Evolutionary conservation across 805 yeast genomes (phyloP), one percentile per base, ranked within the genome.

Genomic region (Zygosaccharomyces bisporus): DNA sequence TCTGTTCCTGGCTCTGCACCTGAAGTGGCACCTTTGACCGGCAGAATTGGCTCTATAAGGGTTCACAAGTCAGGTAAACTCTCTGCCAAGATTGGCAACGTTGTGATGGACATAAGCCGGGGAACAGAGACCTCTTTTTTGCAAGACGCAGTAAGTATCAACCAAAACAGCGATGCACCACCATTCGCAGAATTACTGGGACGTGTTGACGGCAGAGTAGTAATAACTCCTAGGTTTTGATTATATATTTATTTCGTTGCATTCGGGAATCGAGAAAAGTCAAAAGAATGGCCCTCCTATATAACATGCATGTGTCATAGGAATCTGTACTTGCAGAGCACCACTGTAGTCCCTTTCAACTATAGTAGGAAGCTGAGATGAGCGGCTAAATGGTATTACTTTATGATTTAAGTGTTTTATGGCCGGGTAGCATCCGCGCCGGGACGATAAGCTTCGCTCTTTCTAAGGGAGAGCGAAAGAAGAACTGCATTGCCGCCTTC

Each of bases 41-140:
- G 96, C 1, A 71, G 71, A 43, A 72, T 88, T 30, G 97, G 97
- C 4, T 72, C 76, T 7, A 58, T 91, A 25, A 77, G 91, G 44
- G 71, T 82, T 36, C 96, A 90, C 62, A 77, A 81, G 56, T 86
- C 96, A 1, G 98, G 98, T 3, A 86, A 77, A 59, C 63, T 88
- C 16, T 74, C 95, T 3, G 75, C 90, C 63, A 75, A 79, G 47
- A 68, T 91, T 30, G 96, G 95, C 10, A 76, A 79, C 41, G 76
- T 79, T 6, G 71, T 76, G 3, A 75, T 81, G 73, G 87, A 83
- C 45, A 80, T 89, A 17, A 70, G 80, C 4, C 74, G 77, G 55
- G 96, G 96, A 12, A 79, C 86, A 3, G 74, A 80, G 9, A 63
- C 85, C 5, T 72, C 76, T 4, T 81, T 88, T 50, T 66, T 84